Percentiles rank a stretch among this genome's conserved stretches.
These are phyloP conservation scores for Beauveria caledonica DNA, from an alignment of 2,329 filamentous ascomycete genomes.

Conservation along the genomic window DNA sequence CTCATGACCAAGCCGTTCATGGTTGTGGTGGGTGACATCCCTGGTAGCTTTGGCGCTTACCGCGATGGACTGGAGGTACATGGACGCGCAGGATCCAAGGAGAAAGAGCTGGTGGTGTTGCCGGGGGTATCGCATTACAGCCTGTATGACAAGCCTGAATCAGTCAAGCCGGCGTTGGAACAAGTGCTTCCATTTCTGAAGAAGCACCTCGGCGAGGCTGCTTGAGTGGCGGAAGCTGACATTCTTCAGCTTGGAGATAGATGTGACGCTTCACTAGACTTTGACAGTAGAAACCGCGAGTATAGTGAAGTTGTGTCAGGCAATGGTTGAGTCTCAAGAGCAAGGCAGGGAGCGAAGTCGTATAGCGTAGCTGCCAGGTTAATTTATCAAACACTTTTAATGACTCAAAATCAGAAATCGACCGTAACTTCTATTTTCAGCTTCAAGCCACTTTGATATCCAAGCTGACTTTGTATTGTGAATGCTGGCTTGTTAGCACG, in stretches of 20 bases:
- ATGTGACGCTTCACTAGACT: not conserved
- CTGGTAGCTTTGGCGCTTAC: conserved; percentile 8
- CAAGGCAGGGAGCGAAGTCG: not conserved
- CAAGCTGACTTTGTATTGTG: not conserved
- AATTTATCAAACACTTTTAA: not conserved
- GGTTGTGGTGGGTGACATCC: conserved; percentile 9
- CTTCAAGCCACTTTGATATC: too few species aligned
- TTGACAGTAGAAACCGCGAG: not conserved
- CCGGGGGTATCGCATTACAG: conserved; percentile 10
- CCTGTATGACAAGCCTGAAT: conserved; percentile 11
- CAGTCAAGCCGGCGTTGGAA: conserved; percentile 11
- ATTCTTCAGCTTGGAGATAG: too few species aligned
- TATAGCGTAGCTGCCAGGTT: not conserved
- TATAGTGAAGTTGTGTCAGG: not conserved
- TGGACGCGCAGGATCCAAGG: conserved; percentile 8
- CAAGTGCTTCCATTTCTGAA: conserved; percentile 8
- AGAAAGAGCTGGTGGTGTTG: conserved; percentile 10
- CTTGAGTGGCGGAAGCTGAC: not conserved
- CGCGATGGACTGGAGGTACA: conserved; percentile 4
- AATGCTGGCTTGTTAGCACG: not conserved
- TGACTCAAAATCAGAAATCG: not conserved
- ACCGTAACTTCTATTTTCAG: not conserved
- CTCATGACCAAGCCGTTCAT: conserved; percentile 11
- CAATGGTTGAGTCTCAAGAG: not conserved
- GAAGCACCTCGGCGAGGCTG: conserved; percentile 20